phyloP scores from a whole-genome alignment of 2,329 filamentous ascomycete species.

The Sporothrix humicola region DNA sequence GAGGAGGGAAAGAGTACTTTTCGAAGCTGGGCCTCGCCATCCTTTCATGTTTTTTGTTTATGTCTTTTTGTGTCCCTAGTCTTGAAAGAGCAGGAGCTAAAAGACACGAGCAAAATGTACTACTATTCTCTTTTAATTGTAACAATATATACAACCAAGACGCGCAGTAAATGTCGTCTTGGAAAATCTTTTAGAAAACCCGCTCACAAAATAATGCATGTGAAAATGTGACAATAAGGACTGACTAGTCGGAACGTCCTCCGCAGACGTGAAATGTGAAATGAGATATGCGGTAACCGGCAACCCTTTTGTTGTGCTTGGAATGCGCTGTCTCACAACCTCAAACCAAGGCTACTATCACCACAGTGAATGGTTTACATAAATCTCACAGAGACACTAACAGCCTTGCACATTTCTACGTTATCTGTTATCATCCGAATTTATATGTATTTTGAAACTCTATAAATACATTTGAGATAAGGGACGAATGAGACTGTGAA shows the following conservation, averaged over 20 bases:
- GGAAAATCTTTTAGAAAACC: neutral
- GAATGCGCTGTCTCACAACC: slow-evolving; percentile 22
- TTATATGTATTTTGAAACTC: neutral
- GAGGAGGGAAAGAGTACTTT: neutral
- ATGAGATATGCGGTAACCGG: neutral
- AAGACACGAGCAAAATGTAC: neutral
- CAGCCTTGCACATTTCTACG: neutral
- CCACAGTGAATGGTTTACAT: slow-evolving; percentile 5
- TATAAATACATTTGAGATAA: no score
- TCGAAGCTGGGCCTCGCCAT: slow-evolving; percentile 20
- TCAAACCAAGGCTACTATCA: neutral
- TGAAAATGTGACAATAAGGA: neutral
- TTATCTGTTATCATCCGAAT: neutral
- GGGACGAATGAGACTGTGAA: no score
- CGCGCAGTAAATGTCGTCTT: neutral
- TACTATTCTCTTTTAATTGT: slow-evolving; percentile 18
- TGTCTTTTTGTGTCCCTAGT: neutral
- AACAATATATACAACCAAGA: slow-evolving; percentile 20
- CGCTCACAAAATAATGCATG: neutral
- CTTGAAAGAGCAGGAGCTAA: neutral
- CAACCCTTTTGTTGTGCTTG: neutral
- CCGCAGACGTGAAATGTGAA: neutral
- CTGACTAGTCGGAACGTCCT: no score
- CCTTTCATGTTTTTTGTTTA: neutral
- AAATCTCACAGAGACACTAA: neutral